A percentile compares a stretch with the other conserved stretches of the same genome.
Evolutionary conservation across 257 asterid species (phyloP).

Genomic region (Solanum dulcamara): DNA sequence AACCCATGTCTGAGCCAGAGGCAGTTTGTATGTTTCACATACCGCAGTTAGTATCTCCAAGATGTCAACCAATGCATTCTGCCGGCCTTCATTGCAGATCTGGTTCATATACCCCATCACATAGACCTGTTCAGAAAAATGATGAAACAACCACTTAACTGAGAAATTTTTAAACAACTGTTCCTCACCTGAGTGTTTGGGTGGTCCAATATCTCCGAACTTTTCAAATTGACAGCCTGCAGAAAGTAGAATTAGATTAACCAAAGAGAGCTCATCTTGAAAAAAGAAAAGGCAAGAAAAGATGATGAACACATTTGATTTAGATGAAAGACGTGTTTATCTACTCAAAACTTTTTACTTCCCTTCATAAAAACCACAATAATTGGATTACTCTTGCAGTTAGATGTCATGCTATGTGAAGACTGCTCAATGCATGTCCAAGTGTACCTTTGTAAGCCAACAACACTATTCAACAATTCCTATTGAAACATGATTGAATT

Average conservation of each 20-base stretch:
- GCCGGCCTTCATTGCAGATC: conserved; percentile 86
- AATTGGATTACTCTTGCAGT: neutral
- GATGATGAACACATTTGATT: neutral
- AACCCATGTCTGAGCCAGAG: conserved; percentile 21
- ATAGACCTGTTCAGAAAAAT: conserved; percentile 1
- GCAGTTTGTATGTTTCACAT: conserved; percentile 8
- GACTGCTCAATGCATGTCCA: neutral
- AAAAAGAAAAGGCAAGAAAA: neutral
- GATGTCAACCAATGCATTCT: conserved; percentile 20
- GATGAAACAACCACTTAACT: neutral
- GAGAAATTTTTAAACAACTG: neutral
- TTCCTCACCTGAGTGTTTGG: conserved; percentile 58
- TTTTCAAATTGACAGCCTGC: conserved; percentile 90
- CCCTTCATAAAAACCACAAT: neutral
- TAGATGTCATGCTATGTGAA: neutral
- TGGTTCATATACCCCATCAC: conserved; percentile 15
- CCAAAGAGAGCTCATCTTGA: neutral
- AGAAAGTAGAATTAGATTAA: conserved; percentile 21
- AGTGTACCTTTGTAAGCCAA: neutral
- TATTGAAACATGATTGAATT: neutral
- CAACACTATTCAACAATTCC: neutral
- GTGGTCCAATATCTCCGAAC: conserved; percentile 73
- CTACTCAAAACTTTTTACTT: neutral
- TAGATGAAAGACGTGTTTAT: neutral
- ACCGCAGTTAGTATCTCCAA: conserved; percentile 5